Percentiles rank a stretch among this genome's conserved stretches.
These are phyloP conservation scores for Vaccinium vitisidaea DNA, from an alignment of 148 eudicot genomes.

Conservation along the genomic window DNA sequence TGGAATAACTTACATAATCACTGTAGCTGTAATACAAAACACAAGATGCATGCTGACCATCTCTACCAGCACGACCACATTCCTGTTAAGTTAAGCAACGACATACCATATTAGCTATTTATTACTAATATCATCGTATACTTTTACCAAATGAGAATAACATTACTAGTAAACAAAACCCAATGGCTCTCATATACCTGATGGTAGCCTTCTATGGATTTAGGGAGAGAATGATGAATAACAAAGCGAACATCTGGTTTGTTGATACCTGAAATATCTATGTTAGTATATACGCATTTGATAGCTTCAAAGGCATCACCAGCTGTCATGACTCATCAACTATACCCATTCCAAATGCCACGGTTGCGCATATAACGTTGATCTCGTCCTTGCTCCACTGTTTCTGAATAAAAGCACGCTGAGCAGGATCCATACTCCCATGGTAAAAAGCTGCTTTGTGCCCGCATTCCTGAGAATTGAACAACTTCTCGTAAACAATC, in stretches of 20 bases:
- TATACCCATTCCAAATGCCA: conserved; percentile 99
- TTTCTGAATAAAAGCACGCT: conserved; percentile 72
- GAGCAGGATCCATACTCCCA: conserved; percentile 87
- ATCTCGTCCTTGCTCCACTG: conserved; percentile 99
- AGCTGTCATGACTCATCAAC: conserved; percentile 17
- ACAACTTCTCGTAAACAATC: conserved; percentile 7
- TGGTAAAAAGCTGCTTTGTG: conserved; percentile 95
- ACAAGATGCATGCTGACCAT: conserved; percentile 81
- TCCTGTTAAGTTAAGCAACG: conserved; percentile 46
- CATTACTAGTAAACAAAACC: background rate
- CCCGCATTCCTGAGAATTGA: conserved; percentile 59
- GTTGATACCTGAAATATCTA: conserved; percentile 71
- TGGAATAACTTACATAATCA: conserved; percentile 68
- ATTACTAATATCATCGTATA: background rate
- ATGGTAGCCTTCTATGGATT: conserved; percentile 98
- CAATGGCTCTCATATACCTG: conserved; percentile 48
- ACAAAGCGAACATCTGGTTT: conserved; percentile 98
- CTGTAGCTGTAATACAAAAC: conserved; percentile 85
- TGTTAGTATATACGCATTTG: conserved; percentile 26
- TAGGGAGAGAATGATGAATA: conserved; percentile 97
- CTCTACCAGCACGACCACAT: conserved; percentile 99
- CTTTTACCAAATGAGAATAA: background rate
- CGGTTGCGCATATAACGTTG: conserved; percentile 95
- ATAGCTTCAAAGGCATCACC: conserved; percentile 14
- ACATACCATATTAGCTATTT: conserved; percentile 10